Conservation (phyloP, 2,329 filamentous ascomycete genomes). For the Calonectria montana region DNA sequence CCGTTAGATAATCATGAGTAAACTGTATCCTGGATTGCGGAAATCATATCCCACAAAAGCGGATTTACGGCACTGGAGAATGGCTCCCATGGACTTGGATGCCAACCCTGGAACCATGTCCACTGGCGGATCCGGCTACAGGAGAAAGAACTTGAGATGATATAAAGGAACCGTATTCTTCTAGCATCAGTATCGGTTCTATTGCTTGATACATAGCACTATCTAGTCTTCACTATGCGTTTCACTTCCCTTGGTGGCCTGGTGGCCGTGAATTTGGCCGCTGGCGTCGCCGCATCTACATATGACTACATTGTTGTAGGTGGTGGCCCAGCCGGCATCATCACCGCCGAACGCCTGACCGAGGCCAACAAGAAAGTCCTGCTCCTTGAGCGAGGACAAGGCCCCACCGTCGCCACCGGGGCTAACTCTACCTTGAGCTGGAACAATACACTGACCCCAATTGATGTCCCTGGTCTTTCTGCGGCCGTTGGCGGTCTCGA, state of each 20-base stretch:
- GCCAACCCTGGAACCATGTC: not conserved
- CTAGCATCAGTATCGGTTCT: not conserved
- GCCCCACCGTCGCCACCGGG: constrained; percentile 71
- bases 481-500: constrained; percentile 73
- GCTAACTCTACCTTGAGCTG: constrained; percentile 70
- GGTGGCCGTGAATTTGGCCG: constrained; percentile 5
- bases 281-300: not conserved
- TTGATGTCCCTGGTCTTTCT: constrained; percentile 71
- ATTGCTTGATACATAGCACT: not conserved
- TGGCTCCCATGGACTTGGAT: not conserved
- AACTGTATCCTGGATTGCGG: not conserved
- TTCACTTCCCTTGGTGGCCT: not conserved
- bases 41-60: not conserved
- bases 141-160: not conserved
- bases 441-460: constrained; percentile 72
- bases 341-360: constrained; percentile 58
- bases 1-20: not conserved
- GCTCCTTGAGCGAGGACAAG: constrained; percentile 68
- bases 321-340: constrained; percentile 38
- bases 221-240: constrained; percentile 1
- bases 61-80: not conserved
- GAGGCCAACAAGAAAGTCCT: constrained; percentile 73
- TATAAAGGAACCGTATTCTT: not conserved
- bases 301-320: constrained; percentile 44
- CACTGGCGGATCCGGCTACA: not conserved